Conservation (phyloP, 768 basidiomycete species). For the Tylopilus rubrobrunneus region DNA sequence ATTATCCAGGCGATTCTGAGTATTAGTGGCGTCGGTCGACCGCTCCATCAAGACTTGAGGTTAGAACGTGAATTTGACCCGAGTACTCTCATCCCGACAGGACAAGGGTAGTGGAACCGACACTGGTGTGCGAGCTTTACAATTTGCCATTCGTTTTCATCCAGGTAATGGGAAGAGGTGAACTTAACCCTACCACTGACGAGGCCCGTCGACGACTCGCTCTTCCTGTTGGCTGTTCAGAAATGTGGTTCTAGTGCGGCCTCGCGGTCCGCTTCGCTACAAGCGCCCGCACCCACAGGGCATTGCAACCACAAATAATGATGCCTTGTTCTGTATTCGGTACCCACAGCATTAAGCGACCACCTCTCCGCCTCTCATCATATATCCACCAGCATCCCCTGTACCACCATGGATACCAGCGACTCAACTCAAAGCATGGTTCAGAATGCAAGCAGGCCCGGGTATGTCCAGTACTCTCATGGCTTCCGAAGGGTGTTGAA, state of each 20-base stretch:
- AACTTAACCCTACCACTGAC: not conserved
- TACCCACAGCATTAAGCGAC: conserved; percentile 3
- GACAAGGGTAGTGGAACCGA: not conserved
- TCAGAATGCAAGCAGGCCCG: not conserved
- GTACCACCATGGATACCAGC: conserved; percentile 3
- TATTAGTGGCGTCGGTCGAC: too few species aligned
- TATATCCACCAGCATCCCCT: not conserved
- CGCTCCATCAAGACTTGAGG: not conserved
- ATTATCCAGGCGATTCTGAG: not conserved
- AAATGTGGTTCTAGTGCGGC: conserved; percentile 8
- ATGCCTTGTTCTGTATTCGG: conserved; percentile 1
- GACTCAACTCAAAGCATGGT: not conserved
- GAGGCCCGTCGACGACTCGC: not conserved
- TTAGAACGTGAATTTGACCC: not conserved
- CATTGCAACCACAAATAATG: conserved; percentile 16
- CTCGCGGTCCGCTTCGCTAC: not conserved
- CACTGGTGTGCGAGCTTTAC: not conserved
- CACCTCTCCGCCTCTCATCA: not conserved
- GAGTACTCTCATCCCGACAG: not conserved
- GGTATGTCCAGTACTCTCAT: conserved; percentile 1
- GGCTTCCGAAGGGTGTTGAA: not conserved
- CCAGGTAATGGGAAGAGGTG: not conserved
- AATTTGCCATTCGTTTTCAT: not conserved
- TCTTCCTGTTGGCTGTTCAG: not conserved
- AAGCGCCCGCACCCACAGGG: conserved; percentile 17